A percentile compares a stretch with the other conserved stretches of the same genome.
Evolutionary conservation across 306 rosid genomes (phyloP).

Genomic region (Fragaria nilgerrensis): DNA sequence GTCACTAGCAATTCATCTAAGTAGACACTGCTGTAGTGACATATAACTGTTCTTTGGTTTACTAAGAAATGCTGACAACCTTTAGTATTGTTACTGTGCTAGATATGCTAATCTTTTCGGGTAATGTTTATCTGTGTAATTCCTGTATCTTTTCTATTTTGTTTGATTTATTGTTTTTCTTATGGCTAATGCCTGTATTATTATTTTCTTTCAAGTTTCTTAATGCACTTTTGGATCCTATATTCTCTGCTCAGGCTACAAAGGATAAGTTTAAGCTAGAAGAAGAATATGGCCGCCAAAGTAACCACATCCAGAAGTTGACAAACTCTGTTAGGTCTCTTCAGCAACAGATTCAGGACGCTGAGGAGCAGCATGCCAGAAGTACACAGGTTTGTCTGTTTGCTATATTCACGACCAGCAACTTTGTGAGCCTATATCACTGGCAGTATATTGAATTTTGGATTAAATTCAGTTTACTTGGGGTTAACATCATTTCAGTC

Average conservation of each 20-base stretch:
- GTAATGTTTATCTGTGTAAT: background rate
- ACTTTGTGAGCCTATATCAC: background rate
- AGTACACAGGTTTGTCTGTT: constrained; percentile 62
- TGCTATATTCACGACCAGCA: background rate
- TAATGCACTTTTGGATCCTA: constrained; percentile 19
- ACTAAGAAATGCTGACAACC: background rate
- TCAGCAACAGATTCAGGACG: constrained; percentile 61
- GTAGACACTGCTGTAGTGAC: background rate
- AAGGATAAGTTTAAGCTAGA: constrained; percentile 55
- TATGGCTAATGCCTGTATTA: background rate
- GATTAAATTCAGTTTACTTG: too few species aligned
- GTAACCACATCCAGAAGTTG: constrained; percentile 44
- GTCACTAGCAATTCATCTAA: background rate
- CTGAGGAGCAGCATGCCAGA: constrained; percentile 59
- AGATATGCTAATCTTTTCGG: background rate
- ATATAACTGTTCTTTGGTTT: background rate
- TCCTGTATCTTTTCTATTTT: background rate
- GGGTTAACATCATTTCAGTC: too few species aligned
- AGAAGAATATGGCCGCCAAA: constrained; percentile 48
- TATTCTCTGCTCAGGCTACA: constrained; percentile 50
- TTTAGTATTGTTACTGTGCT: background rate
- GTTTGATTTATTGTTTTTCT: background rate
- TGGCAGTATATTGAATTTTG: background rate
- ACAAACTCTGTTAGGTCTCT: constrained; percentile 37
- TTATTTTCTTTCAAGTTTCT: constrained; percentile 18